A percentile compares a stretch with the other conserved stretches of the same genome.
These are phyloP conservation scores for Amanita pseudoporphyria DNA, from an alignment of 768 basidiomycete species.

Conservation along the genomic window DNA sequence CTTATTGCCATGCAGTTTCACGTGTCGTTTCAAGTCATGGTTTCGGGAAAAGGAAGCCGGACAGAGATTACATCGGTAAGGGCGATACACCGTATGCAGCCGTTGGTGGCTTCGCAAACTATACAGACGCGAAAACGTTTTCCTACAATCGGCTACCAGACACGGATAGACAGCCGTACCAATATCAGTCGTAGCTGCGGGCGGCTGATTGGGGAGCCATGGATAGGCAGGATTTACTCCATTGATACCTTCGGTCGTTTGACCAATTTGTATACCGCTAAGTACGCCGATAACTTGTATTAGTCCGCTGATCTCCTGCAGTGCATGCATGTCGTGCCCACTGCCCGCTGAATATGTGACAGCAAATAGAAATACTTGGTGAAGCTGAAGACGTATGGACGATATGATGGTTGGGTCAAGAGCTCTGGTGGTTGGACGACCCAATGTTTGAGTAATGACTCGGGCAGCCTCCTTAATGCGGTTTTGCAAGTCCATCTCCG, in stretches of 20 bases:
- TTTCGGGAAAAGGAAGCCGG: constrained; percentile 72
- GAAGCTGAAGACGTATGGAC: constrained; percentile 64
- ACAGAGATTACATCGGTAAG: constrained; percentile 53
- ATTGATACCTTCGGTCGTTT: constrained; percentile 26
- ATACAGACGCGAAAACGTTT: constrained; percentile 62
- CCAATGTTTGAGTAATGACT: constrained; percentile 42
- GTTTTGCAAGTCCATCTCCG: constrained; percentile 37
- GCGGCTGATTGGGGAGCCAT: constrained; percentile 22
- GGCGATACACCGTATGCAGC: constrained; percentile 53
- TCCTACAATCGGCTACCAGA: constrained; percentile 51
- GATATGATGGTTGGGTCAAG: constrained; percentile 52
- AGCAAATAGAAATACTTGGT: constrained; percentile 72
- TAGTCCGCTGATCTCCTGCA: constrained; percentile 73
- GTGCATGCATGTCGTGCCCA: constrained; percentile 41
- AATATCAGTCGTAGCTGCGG: constrained; percentile 34
- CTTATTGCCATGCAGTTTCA: constrained; percentile 59
- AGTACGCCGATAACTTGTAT: constrained; percentile 78
- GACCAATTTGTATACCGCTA: constrained; percentile 63
- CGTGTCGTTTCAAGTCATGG: constrained; percentile 74
- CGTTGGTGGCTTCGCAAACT: constrained; percentile 65
- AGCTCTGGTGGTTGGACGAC: constrained; percentile 27
- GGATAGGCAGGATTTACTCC: constrained; percentile 23
- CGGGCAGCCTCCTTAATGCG: constrained; percentile 56
- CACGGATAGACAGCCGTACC: constrained; percentile 79
- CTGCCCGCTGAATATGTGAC: constrained; percentile 55